Percentiles rank a stretch among this genome's conserved stretches.
These are phyloP conservation scores for Mollisiaceae sp. DNA, from an alignment of 2,329 filamentous ascomycete species.

Conservation along the genomic window DNA sequence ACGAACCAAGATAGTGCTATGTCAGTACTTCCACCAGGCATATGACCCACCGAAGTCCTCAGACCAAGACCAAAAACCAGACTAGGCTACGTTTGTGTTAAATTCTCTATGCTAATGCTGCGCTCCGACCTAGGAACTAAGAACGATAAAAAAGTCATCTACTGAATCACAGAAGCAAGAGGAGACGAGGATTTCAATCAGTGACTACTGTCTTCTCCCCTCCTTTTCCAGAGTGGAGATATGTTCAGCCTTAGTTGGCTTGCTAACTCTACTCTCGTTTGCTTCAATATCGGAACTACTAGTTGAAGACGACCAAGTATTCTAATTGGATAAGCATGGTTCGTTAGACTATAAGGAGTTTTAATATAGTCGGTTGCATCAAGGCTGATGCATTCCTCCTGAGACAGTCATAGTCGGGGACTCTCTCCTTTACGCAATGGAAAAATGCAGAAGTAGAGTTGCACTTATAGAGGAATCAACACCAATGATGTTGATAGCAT, in stretches of 20 bases:
- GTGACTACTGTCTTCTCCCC: slow-evolving; percentile 10
- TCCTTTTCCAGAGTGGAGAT: too few relatives aligned
- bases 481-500: neutral
- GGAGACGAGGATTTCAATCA: neutral
- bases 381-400: neutral
- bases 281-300: too few relatives aligned
- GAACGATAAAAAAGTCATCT: neutral
- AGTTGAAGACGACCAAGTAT: too few relatives aligned
- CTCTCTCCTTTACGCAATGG: neutral
- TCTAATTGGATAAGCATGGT: too few relatives aligned
- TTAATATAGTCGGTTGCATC: neutral
- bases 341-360: too few relatives aligned
- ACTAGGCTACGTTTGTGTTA: too few relatives aligned
- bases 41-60: too few relatives aligned
- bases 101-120: neutral
- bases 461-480: neutral
- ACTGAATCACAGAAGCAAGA: neutral
- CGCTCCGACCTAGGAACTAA: neutral
- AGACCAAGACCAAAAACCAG: neutral
- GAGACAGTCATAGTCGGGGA: neutral
- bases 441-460: neutral
- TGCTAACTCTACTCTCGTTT: too few relatives aligned
- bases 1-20: too few relatives aligned
- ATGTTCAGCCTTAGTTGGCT: too few relatives aligned
- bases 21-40: too few relatives aligned